phyloP scores from a whole-genome alignment of 345 rosid genomes.

The Salix arbutifolia region DNA sequence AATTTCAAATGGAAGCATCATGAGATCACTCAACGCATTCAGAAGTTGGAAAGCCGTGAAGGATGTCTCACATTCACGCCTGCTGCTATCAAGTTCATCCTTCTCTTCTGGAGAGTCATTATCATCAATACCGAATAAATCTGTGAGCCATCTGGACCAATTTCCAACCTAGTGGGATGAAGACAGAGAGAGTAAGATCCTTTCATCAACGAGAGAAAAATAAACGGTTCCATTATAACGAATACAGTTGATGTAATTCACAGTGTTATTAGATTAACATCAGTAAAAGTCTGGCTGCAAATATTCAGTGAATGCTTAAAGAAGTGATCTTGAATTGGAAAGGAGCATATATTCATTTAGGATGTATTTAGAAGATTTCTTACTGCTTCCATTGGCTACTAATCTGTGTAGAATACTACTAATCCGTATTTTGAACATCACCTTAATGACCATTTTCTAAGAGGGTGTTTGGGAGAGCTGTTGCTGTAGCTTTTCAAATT shows the following conservation, averaged over 20 bases:
- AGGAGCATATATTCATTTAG: not conserved
- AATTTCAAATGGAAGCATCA: slow-evolving; percentile 96
- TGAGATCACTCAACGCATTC: slow-evolving; percentile 79
- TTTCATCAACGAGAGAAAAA: not conserved
- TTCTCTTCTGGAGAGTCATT: slow-evolving; percentile 35
- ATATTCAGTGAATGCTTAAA: not conserved
- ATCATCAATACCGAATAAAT: slow-evolving; percentile 68
- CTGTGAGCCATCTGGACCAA: slow-evolving; percentile 96
- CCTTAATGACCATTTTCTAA: not conserved
- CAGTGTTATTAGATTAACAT: not conserved
- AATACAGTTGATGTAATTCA: not conserved
- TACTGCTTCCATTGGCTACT: not conserved
- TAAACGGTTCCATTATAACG: too few species aligned
- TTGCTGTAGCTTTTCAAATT: too few species aligned
- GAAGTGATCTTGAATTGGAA: not conserved
- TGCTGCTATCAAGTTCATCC: slow-evolving; percentile 27
- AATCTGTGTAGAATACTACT: not conserved
- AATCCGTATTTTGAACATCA: not conserved
- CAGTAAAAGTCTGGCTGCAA: not conserved
- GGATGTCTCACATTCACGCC: slow-evolving; percentile 34
- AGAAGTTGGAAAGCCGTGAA: slow-evolving; percentile 75
- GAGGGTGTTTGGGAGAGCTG: too few species aligned
- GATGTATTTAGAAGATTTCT: not conserved
- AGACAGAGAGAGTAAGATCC: slow-evolving; percentile 8
- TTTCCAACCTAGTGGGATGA: slow-evolving; percentile 57